Evolutionary conservation across 1,284 basidiomycete genomes (phyloP).

Genomic region (Marasmius tenuissimus): DNA sequence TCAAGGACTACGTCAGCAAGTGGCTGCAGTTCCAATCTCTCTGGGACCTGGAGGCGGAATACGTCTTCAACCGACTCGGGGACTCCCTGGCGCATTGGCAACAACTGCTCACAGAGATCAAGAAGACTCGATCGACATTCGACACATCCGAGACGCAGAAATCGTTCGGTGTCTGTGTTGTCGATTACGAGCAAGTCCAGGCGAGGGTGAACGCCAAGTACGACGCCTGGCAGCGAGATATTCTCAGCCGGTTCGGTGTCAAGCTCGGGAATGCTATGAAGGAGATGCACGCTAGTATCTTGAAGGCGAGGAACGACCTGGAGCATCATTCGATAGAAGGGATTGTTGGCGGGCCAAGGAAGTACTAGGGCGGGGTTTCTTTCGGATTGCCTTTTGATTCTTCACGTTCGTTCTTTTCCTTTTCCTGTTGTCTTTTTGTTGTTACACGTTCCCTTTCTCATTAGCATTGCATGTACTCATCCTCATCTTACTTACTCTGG

Average conservation of each 20-base stretch:
- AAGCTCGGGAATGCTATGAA: constrained; percentile 95
- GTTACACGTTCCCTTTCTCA: not conserved
- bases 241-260: constrained; percentile 87
- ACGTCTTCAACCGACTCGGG: constrained; percentile 92
- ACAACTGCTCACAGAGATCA: constrained; percentile 93
- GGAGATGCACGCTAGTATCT: constrained; percentile 90
- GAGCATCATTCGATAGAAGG: constrained; percentile 77
- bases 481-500: not conserved
- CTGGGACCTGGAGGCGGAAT: constrained; percentile 97
- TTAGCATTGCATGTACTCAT: not conserved
- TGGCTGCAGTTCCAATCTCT: constrained; percentile 99
- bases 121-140: constrained; percentile 93
- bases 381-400: not conserved
- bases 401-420: not conserved
- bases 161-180: constrained; percentile 89
- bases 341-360: constrained; percentile 41
- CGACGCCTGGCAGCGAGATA: constrained; percentile 96
- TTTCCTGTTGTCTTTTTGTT: not conserved
- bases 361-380: not conserved
- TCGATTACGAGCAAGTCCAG: constrained; percentile 98
- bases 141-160: constrained; percentile 95
- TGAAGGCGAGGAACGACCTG: constrained; percentile 92
- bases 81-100: constrained; percentile 95
- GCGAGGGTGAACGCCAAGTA: constrained; percentile 97
- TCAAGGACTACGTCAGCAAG: constrained; percentile 91